These are phyloP conservation scores for Alternaria panax DNA, from an alignment of 2,329 filamentous ascomycete species.

Conservation along the genomic window DNA sequence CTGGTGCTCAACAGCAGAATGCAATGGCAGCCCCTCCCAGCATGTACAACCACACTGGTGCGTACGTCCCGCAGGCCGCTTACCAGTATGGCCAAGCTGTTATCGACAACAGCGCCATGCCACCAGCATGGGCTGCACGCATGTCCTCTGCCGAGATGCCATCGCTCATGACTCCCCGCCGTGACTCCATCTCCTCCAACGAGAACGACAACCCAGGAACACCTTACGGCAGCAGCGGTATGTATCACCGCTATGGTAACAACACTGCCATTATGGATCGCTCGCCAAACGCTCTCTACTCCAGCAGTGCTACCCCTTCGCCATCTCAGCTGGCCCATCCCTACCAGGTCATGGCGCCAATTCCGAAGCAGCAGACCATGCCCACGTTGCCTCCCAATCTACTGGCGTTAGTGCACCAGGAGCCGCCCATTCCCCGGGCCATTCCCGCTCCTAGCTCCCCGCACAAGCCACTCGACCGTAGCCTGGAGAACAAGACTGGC, in stretches of 20 bases:
- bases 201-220: constrained; percentile 61
- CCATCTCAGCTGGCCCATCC: constrained; percentile 56
- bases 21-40: constrained; percentile 46
- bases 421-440: constrained; percentile 84
- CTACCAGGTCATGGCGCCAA: constrained; percentile 53
- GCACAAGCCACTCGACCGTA: constrained; percentile 90
- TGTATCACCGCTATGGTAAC: constrained; percentile 53
- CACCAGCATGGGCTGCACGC: constrained; percentile 55
- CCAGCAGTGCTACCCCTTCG: constrained; percentile 58
- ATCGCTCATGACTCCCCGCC: constrained; percentile 59
- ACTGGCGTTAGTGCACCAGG: constrained; percentile 63
- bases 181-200: constrained; percentile 61
- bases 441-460: constrained; percentile 89
- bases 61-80: constrained; percentile 53
- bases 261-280: constrained; percentile 58
- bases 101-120: constrained; percentile 57
- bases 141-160: constrained; percentile 58
- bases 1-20: constrained; percentile 41
- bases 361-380: constrained; percentile 49
- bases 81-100: constrained; percentile 56
- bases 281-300: constrained; percentile 58
- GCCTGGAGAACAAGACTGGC: constrained; percentile 90
- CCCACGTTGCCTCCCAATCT: constrained; percentile 55
- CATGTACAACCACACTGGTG: constrained; percentile 56
- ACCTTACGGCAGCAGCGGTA: constrained; percentile 53